phyloP scores from a whole-genome alignment of 495 filamentous ascomycete species.

The Entonaema liquescens region DNA sequence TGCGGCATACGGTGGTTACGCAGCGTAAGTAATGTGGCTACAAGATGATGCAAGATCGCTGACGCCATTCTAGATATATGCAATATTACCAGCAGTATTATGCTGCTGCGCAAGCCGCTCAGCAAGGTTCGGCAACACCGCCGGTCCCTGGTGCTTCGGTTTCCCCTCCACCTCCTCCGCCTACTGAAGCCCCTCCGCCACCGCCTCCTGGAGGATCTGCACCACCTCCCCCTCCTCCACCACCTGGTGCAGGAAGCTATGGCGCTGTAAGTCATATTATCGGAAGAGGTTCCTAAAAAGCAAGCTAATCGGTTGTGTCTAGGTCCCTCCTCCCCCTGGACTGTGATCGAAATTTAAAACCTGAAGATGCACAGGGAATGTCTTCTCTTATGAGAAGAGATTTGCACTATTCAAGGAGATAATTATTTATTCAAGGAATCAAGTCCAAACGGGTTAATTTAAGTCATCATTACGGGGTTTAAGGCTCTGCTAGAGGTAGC shows the following conservation, averaged over 20 bases:
- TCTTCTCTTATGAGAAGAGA: background rate
- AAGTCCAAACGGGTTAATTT: background rate
- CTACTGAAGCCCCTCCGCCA: slow-evolving; percentile 69
- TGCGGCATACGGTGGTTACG: slow-evolving; percentile 88
- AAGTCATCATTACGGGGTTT: background rate
- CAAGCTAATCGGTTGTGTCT: slow-evolving; percentile 30
- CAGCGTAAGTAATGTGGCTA: slow-evolving; percentile 52
- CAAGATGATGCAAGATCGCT: slow-evolving; percentile 9
- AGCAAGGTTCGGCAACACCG: slow-evolving; percentile 51
- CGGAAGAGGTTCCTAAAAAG: background rate
- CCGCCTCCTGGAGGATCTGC: slow-evolving; percentile 65
- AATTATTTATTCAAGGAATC: background rate
- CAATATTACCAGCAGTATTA: slow-evolving; percentile 74
- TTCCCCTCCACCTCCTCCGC: slow-evolving; percentile 70
- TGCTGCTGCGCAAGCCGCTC: slow-evolving; percentile 61
- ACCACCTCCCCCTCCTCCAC: slow-evolving; percentile 67
- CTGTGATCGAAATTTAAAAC: slow-evolving; percentile 43
- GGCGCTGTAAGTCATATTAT: slow-evolving; percentile 65
- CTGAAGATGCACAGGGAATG: background rate
- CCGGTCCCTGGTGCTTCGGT: slow-evolving; percentile 54
- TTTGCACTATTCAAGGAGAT: background rate
- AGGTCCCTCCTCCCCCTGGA: slow-evolving; percentile 67
- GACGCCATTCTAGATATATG: slow-evolving; percentile 63
- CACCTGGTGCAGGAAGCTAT: slow-evolving; percentile 69
- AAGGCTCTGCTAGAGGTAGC: background rate